Percentiles rank a stretch among this genome's conserved stretches.
Conservation (phyloP, 495 filamentous ascomycete genomes). For the Tuber melanosporum region DNA sequence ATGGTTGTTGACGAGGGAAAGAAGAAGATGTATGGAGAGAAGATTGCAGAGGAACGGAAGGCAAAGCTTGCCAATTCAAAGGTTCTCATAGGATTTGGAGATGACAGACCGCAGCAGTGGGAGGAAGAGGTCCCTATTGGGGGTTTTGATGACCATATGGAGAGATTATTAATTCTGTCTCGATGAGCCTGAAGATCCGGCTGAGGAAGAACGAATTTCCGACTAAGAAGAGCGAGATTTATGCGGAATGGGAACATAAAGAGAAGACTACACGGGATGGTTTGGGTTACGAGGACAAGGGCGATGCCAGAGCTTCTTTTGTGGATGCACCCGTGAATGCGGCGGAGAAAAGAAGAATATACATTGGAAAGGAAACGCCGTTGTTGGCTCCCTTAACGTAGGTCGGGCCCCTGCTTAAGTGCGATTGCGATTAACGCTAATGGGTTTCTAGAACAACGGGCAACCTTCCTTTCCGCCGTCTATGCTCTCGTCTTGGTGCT, state of each 20-base stretch:
- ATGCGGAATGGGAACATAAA: constrained; percentile 65
- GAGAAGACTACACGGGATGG: constrained; percentile 48
- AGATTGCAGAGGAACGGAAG: constrained; percentile 22
- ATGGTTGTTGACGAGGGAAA: constrained; percentile 52
- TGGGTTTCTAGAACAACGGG: constrained; percentile 68
- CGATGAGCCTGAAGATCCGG: constrained; percentile 58
- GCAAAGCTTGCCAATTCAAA: constrained; percentile 40
- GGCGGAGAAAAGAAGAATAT: constrained; percentile 85
- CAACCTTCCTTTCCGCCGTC: constrained; percentile 89
- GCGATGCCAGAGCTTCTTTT: constrained; percentile 71
- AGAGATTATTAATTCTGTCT: constrained; percentile 68
- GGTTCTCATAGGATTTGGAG: constrained; percentile 11
- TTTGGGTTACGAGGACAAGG: constrained; percentile 42
- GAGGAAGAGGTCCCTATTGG: constrained; percentile 34
- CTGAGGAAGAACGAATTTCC: constrained; percentile 60
- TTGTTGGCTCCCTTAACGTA: constrained; percentile 69
- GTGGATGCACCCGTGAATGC: constrained; percentile 76
- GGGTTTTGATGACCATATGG: constrained; percentile 47
- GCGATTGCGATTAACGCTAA: neutral
- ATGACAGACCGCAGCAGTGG: constrained; percentile 33
- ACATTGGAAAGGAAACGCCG: constrained; percentile 89
- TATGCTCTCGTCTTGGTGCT: constrained; percentile 84
- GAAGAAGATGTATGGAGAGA: constrained; percentile 43
- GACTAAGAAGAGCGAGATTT: constrained; percentile 66
- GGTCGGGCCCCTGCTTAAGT: neutral